Percentiles rank a stretch among this genome's conserved stretches.
Evolutionary conservation across 2,329 filamentous ascomycete species (phyloP).

Genomic region (Aspergillus alliaceus): DNA sequence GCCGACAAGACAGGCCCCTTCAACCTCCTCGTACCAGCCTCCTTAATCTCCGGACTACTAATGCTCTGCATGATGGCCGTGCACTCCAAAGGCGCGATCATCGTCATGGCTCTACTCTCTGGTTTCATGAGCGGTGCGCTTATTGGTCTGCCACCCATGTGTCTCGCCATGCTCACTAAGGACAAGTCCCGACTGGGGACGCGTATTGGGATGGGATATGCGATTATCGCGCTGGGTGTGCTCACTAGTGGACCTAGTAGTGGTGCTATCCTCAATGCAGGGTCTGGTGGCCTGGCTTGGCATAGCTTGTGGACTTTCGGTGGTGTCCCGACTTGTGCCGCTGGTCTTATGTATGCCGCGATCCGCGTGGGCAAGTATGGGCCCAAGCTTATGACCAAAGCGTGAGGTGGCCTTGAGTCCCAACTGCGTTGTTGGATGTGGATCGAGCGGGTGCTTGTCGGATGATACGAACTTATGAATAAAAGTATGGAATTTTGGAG

Average conservation of each 20-base stretch:
- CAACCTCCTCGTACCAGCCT: conserved; percentile 38
- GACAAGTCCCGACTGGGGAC: conserved; percentile 39
- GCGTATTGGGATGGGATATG: conserved; percentile 36
- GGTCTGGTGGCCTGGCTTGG: not conserved
- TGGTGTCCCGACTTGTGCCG: conserved; percentile 2
- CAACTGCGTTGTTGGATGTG: not conserved
- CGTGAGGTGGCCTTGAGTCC: not conserved
- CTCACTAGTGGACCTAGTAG: conserved; percentile 29
- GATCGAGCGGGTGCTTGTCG: not conserved
- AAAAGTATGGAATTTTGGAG: not conserved
- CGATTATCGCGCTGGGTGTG: conserved; percentile 25
- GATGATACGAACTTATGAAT: not conserved
- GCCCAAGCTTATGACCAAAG: not conserved
- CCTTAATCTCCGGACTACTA: conserved; percentile 29
- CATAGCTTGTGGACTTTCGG: conserved; percentile 9
- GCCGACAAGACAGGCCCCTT: conserved; percentile 53
- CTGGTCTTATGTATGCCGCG: not conserved
- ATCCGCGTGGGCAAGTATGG: not conserved
- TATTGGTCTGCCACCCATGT: conserved; percentile 37
- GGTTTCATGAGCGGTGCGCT: conserved; percentile 43
- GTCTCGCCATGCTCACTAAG: conserved; percentile 34
- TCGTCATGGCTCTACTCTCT: conserved; percentile 34
- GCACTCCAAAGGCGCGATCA: conserved; percentile 28
- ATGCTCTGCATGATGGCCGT: conserved; percentile 37
- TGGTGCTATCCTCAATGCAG: conserved; percentile 26